These are phyloP conservation scores for Boletus subcaerulescens DNA, from an alignment of 768 basidiomycete genomes.

Conservation along the genomic window DNA sequence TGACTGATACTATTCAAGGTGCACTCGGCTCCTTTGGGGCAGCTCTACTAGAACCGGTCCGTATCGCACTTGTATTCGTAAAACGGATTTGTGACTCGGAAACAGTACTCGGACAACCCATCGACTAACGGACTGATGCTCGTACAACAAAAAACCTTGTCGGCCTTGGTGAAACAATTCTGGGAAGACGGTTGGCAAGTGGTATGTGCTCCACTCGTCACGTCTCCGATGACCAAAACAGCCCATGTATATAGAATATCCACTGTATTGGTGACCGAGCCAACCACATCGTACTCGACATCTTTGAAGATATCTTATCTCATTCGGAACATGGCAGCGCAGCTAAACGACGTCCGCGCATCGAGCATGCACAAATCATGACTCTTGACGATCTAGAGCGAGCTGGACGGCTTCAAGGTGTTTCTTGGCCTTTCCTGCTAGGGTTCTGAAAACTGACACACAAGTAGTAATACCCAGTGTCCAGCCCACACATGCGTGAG, in stretches of 20 bases:
- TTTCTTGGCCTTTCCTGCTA: conserved; percentile 15
- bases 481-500: conserved; percentile 89
- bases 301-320: conserved; percentile 65
- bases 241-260: conserved; percentile 56
- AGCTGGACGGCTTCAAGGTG: conserved; percentile 71
- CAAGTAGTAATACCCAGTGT: conserved; percentile 80
- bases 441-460: neutral
- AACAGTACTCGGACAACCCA: conserved; percentile 70
- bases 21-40: conserved; percentile 93
- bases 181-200: conserved; percentile 81
- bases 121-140: conserved; percentile 69
- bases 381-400: conserved; percentile 64
- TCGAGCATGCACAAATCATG: conserved; percentile 94
- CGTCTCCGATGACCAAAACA: neutral
- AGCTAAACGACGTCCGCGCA: conserved; percentile 62
- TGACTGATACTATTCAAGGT: conserved; percentile 40
- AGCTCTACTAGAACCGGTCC: conserved; percentile 68
- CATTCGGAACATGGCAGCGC: conserved; percentile 19
- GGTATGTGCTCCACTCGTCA: conserved; percentile 42
- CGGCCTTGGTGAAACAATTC: conserved; percentile 54
- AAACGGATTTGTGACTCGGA: neutral
- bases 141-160: conserved; percentile 49
- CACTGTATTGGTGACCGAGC: conserved; percentile 90
- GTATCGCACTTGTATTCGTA: neutral
- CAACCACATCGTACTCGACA: conserved; percentile 78